These are phyloP conservation scores for Artemisia tridentata DNA, from an alignment of 129 eudicot species.

Conservation along the genomic window DNA sequence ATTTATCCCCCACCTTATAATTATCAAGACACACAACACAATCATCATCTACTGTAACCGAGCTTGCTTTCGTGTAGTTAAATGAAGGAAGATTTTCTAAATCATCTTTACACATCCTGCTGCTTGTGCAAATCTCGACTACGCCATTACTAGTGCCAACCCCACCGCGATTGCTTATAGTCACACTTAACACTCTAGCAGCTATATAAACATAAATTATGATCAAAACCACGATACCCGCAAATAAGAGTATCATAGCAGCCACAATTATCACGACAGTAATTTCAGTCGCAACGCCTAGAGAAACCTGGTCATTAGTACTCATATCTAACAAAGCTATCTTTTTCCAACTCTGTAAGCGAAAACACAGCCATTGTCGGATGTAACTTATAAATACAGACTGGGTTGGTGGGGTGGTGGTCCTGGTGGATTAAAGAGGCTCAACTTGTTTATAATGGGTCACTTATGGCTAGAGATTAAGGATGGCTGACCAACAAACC, in stretches of 20 bases:
- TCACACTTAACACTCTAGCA: background rate
- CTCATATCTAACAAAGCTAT: background rate
- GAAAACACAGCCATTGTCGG: background rate
- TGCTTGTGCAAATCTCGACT: background rate
- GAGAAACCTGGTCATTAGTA: background rate
- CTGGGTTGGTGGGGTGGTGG: background rate
- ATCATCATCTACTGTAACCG: background rate
- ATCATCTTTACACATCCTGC: background rate
- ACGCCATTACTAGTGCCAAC: background rate
- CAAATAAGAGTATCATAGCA: background rate
- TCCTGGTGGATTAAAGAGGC: background rate
- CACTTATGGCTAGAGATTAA: background rate
- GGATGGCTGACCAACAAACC: background rate
- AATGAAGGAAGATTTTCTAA: background rate
- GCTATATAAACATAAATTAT: conserved; percentile 1
- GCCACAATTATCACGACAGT: background rate
- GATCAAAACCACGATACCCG: background rate
- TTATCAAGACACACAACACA: background rate
- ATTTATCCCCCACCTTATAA: background rate
- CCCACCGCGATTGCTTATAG: background rate
- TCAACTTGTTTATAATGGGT: background rate
- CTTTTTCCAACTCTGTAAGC: background rate
- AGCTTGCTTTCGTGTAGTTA: background rate
- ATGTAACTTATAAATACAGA: background rate
- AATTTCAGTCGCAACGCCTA: background rate